Conservation (phyloP, 2,329 filamentous ascomycete species). For the Arthrobotrys musiformis region DNA sequence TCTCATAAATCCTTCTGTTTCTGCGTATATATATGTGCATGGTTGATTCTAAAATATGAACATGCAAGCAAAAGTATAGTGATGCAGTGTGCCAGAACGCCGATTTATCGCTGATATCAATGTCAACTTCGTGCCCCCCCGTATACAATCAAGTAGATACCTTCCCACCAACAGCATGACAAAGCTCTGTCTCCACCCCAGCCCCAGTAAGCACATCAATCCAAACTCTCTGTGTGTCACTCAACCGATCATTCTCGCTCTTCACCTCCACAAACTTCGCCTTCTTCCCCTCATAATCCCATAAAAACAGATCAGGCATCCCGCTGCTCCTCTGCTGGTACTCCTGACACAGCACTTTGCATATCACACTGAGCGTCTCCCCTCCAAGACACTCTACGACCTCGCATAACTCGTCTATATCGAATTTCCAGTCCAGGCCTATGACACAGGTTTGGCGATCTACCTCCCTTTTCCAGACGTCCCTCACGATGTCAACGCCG, state of each 20-base stretch:
- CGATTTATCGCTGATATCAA: background rate
- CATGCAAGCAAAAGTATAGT: background rate
- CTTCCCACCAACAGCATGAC: constrained; percentile 28
- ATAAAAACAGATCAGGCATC: constrained; percentile 91
- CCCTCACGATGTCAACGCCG: constrained; percentile 73
- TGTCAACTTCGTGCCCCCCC: background rate
- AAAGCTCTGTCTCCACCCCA: constrained; percentile 83
- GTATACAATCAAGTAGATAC: too few relatives aligned
- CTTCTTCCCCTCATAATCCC: constrained; percentile 68
- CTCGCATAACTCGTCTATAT: constrained; percentile 79
- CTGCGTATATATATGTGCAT: background rate
- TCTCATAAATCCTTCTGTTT: background rate
- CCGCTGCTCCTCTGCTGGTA: constrained; percentile 87
- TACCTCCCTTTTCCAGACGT: constrained; percentile 75
- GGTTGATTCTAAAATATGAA: background rate
- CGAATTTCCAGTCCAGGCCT: constrained; percentile 90
- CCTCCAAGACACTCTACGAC: constrained; percentile 81
- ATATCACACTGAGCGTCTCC: constrained; percentile 82
- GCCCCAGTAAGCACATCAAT: constrained; percentile 90
- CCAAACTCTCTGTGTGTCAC: constrained; percentile 96
- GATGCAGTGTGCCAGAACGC: background rate
- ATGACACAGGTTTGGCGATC: constrained; percentile 84
- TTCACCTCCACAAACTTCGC: constrained; percentile 68
- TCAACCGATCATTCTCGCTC: constrained; percentile 88
- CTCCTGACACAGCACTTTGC: constrained; percentile 93